Base-by-base conservation (phyloP, 306 rosid species). In the Hippophae gyantsensis region DNA sequence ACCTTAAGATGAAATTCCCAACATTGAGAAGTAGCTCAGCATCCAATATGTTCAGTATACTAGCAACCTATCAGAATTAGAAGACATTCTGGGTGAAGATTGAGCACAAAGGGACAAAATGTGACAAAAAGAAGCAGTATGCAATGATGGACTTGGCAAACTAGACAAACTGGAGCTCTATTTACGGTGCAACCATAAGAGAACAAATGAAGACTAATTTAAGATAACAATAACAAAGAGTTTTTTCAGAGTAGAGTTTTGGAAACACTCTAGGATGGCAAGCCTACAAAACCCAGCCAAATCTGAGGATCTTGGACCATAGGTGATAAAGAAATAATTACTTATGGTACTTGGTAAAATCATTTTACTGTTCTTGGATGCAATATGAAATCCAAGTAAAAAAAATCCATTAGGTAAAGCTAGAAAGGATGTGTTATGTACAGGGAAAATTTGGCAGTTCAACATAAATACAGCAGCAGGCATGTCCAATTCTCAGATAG, bases 31-130 rank as follows among this genome's bases (percentile, higher is more conserved):
- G 71, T 70, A 90, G 78, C 44, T 87, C 87, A 55, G 79, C 79
- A 69, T 90, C 87, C 83, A 90, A 78, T 72, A 87, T 81, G 76
- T 87, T 90, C 84, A 90, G 64, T 70, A 90, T 64, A 76, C 98
- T 90, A 51, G 96, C 96, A 64, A 79, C 95, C 98, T 87, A 85
- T 41, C 44, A 56, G 73, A 55, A 63, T 52, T 57, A 75, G 62
- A 76, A 68, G 56, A 14, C 47, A 7, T 9, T 7, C 66, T 58
- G 32, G 8, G 43, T 14, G 66, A 60, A 41, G 56, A 62, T 52
- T 51, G 9, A 10, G 42, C 48, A 49, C 55, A 32, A 52, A 61
- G 27, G 41, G 9, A 44, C 9, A 9, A 25, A 13, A 5, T 52
- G 42, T 2, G 5, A 47, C 38, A 53, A 54, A 43, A 43, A 32